Conservation (phyloP, 129 eudicot genomes). For the Tagetes patula region DNA sequence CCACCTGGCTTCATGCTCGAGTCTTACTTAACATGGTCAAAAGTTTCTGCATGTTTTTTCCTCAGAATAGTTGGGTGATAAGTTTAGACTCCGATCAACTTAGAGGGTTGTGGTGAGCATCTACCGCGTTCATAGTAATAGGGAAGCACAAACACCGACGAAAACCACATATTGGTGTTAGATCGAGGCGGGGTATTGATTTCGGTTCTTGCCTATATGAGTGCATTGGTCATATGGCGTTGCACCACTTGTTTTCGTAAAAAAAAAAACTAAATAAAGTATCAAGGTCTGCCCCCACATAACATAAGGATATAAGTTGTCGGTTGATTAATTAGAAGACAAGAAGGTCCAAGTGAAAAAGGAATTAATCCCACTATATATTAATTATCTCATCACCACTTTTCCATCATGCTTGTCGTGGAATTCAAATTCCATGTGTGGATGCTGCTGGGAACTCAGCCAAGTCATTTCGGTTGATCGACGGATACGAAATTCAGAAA, state of each 20-base stretch:
- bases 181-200: too few relatives aligned
- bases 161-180: too few relatives aligned
- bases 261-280: background rate
- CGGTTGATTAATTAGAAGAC: conserved; percentile 15
- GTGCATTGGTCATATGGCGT: too few relatives aligned
- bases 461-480: background rate
- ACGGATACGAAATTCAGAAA: background rate
- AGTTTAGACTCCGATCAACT: too few relatives aligned
- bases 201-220: too few relatives aligned
- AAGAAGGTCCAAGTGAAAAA: conserved; percentile 17
- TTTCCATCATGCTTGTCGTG: background rate
- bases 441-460: background rate
- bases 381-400: background rate
- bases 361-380: background rate
- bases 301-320: conserved; percentile 3
- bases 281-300: background rate
- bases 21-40: too few relatives aligned
- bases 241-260: background rate
- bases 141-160: too few relatives aligned
- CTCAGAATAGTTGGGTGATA: too few relatives aligned
- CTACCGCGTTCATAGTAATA: too few relatives aligned
- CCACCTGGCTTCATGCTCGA: too few relatives aligned
- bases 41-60: too few relatives aligned
- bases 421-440: background rate
- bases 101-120: too few relatives aligned